These are phyloP conservation scores for Purshia tridentata DNA, from an alignment of 306 rosid species.

Conservation along the genomic window DNA sequence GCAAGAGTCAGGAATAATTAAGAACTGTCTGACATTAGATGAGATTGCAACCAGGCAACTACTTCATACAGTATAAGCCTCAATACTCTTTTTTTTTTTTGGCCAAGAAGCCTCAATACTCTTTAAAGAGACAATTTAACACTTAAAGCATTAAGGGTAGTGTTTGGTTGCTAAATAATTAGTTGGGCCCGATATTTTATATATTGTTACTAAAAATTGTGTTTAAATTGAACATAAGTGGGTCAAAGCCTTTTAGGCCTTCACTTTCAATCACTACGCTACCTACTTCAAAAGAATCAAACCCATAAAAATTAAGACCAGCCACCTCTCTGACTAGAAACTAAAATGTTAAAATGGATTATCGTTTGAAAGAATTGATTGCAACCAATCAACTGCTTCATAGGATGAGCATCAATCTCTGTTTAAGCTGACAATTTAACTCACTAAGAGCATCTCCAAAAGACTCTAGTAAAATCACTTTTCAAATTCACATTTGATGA, in stretches of 20 bases:
- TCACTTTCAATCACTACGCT: slow-evolving; percentile 20
- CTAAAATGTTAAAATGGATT: neutral
- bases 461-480: too few relatives aligned
- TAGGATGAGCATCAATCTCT: neutral
- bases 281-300: slow-evolving; percentile 5
- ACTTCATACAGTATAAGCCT: neutral
- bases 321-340: slow-evolving; percentile 19
- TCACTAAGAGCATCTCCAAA: too few relatives aligned
- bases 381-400: neutral
- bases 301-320: slow-evolving; percentile 1
- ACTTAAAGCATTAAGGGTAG: neutral
- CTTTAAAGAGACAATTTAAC: too few relatives aligned
- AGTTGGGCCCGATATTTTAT: neutral
- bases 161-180: neutral
- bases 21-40: neutral
- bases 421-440: neutral
- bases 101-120: too few relatives aligned
- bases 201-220: neutral
- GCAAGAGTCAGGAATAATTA: neutral
- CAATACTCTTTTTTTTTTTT: too few relatives aligned
- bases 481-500: too few relatives aligned
- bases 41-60: neutral
- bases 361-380: slow-evolving; percentile 4
- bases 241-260: slow-evolving; percentile 24
- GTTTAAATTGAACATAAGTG: neutral